These are phyloP conservation scores for Taiwanofungus camphoratus DNA, from an alignment of 1,284 basidiomycete genomes.

Conservation along the genomic window DNA sequence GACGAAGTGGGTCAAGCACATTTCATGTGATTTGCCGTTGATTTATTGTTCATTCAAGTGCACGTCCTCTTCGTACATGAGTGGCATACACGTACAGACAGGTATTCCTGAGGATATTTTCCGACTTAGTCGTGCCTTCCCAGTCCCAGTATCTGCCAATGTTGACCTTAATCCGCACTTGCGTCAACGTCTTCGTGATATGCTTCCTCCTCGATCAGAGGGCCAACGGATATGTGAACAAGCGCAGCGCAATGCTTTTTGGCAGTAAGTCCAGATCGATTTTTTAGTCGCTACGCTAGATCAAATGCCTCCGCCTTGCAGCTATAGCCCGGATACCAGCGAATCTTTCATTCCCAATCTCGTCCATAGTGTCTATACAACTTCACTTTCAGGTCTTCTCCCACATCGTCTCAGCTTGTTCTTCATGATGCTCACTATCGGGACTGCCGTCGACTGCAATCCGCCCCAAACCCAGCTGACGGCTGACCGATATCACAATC, in stretches of 20 bases:
- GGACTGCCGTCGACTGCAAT: constrained; percentile 51
- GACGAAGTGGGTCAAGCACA: constrained; percentile 10
- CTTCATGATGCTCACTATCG: constrained; percentile 59
- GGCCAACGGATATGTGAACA: constrained; percentile 53
- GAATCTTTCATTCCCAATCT: constrained; percentile 62
- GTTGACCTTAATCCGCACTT: constrained; percentile 41
- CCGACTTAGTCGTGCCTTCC: constrained; percentile 55
- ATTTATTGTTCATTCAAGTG: too few species aligned
- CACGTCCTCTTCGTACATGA: constrained; percentile 7
- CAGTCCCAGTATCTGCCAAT: constrained; percentile 50
- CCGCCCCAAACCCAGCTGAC: constrained; percentile 43
- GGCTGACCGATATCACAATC: constrained; percentile 58
- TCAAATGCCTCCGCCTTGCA: too few species aligned
- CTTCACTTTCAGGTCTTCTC: constrained; percentile 45
- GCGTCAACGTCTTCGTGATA: constrained; percentile 51
- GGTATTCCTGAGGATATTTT: constrained; percentile 48
- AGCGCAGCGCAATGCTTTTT: constrained; percentile 57
- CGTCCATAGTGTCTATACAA: constrained; percentile 58
- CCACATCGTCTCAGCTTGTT: constrained; percentile 57
- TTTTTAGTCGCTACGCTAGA: too few species aligned
- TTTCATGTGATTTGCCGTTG: constrained; percentile 24
- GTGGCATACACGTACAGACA: neutral
- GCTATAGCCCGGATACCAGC: constrained; percentile 61
- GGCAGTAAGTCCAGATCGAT: constrained; percentile 48
- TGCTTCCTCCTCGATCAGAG: constrained; percentile 50